Evolutionary conservation across 2,329 filamentous ascomycete genomes (phyloP).

Genomic region (Colletotrichum limetticola): DNA sequence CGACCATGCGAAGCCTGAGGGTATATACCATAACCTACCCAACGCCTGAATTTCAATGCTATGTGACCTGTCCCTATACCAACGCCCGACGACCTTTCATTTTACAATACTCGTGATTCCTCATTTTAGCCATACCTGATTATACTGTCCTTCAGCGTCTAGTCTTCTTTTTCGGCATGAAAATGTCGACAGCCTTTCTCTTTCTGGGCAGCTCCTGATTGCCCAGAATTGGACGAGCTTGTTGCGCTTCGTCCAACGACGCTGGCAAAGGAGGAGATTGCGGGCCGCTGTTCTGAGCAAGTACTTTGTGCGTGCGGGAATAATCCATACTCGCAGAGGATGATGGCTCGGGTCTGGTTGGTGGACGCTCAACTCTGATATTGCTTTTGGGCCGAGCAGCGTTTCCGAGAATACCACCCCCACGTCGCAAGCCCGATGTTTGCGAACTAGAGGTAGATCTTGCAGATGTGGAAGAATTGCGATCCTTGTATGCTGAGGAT

Average conservation of each 20-base stretch:
- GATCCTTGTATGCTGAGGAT: background rate
- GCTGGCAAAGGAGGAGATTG: conserved; percentile 38
- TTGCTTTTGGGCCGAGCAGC: conserved; percentile 26
- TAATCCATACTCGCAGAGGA: background rate
- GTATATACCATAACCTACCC: conserved; percentile 17
- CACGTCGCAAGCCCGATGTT: conserved; percentile 12
- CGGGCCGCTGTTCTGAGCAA: background rate
- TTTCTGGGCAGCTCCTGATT: conserved; percentile 43
- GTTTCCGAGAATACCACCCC: conserved; percentile 26
- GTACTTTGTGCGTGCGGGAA: conserved; percentile 7
- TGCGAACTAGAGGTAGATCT: background rate
- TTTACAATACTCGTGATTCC: background rate
- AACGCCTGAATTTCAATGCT: conserved; percentile 3
- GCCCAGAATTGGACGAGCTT: conserved; percentile 3
- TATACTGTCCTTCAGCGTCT: background rate
- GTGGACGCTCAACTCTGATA: conserved; percentile 27
- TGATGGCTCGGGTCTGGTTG: background rate
- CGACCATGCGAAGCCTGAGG: conserved; percentile 19
- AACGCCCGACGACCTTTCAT: background rate
- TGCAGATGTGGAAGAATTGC: background rate
- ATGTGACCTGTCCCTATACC: background rate
- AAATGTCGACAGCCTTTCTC: conserved; percentile 59
- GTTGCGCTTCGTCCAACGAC: conserved; percentile 24
- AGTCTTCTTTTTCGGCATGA: conserved; percentile 60
- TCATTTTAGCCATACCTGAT: background rate